A percentile compares a stretch with the other conserved stretches of the same genome.
These are phyloP conservation scores for Nigrospora oryzae DNA, from an alignment of 2,329 filamentous ascomycete genomes.

Conservation along the genomic window DNA sequence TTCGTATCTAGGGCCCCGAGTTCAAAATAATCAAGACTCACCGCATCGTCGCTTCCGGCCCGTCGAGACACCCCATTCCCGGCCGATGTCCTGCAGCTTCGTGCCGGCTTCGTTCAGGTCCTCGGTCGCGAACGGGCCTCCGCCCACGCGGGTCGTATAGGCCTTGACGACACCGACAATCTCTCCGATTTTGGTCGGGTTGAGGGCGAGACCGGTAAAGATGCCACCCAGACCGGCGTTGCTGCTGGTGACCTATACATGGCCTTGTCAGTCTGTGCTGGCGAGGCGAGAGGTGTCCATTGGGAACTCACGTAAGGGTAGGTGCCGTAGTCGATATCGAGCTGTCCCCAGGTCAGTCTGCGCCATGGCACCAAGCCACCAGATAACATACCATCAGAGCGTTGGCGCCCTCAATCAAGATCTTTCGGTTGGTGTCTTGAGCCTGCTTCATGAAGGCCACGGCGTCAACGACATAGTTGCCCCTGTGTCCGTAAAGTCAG, in stretches of 20 bases:
- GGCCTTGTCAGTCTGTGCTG: too few species aligned
- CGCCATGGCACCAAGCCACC: too few species aligned
- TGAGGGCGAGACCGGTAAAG: slow-evolving; percentile 47
- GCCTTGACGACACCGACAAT: slow-evolving; percentile 59
- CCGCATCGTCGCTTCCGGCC: slow-evolving; percentile 48
- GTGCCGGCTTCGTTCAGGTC: slow-evolving; percentile 24
- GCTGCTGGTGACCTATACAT: slow-evolving; percentile 15
- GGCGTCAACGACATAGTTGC: slow-evolving; percentile 57
- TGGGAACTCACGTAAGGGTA: slow-evolving; percentile 43
- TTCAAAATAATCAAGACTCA: not conserved
- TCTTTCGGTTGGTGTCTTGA: slow-evolving; percentile 44
- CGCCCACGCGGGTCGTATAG: slow-evolving; percentile 49
- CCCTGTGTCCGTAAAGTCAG: slow-evolving; percentile 25
- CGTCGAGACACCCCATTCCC: slow-evolving; percentile 20
- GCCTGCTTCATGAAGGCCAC: slow-evolving; percentile 53
- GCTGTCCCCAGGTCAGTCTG: slow-evolving; percentile 2
- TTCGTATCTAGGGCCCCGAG: slow-evolving; percentile 9
- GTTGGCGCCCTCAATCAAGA: slow-evolving; percentile 51
- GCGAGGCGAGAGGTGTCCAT: too few species aligned
- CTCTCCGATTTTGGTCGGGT: slow-evolving; percentile 43
- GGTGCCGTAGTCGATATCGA: slow-evolving; percentile 51
- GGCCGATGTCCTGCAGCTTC: slow-evolving; percentile 29
- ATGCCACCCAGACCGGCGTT: slow-evolving; percentile 51
- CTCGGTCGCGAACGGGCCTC: slow-evolving; percentile 56
- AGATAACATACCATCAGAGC: slow-evolving; percentile 36